Base-by-base conservation (phyloP, 495 filamentous ascomycete genomes). In the Margaritispora aquatica region DNA sequence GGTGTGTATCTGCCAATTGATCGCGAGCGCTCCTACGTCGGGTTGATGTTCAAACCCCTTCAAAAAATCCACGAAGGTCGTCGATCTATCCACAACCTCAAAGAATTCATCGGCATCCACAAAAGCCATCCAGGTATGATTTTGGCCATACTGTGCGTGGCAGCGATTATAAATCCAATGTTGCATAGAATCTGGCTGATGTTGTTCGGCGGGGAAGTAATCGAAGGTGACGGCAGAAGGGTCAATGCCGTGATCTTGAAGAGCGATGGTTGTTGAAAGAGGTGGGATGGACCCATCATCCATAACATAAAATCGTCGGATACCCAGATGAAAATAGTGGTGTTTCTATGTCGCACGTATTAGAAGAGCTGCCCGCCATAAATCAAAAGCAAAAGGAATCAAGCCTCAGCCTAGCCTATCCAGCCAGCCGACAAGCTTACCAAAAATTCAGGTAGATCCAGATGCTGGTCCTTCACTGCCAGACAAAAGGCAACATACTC, bases 251-350 rank as follows among this genome's bases (percentile, higher is more conserved):
- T 47, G 56, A 24, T 66, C 36, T 5, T 34, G 5, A 13, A 34
- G 13, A n/a, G n/a, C n/a, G 15, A 51, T 41, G 13, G 22, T 52
- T 13, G n/a, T 31, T 15, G 56, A 61, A 36, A 69, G 54, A 23
- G 59, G 57, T 34, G 65, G 62, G 9, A 51, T 23, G 54, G 65
- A 65, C 20, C 65, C 60, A 50, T 69, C 65, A 31, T 69, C 67
- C 64, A 67, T 65, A 41, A 69, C 57, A 41, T 69, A 69, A 29
- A 69, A 68, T 10, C 67, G 59, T 21, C 55, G 47, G 53, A 69
- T 62, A 21, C 67, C 67, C 22, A 63, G 49, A 46, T 69, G 67
- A 41, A 66, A 56, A 34, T 69, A 69, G 38, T 69, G 65, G 36
- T 69, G 65, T 5, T n/a, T n/a, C n/a, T n/a, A n/a, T n/a, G n/a